Conservation (phyloP, 345 rosid species). For the Boechera stricta region DNA sequence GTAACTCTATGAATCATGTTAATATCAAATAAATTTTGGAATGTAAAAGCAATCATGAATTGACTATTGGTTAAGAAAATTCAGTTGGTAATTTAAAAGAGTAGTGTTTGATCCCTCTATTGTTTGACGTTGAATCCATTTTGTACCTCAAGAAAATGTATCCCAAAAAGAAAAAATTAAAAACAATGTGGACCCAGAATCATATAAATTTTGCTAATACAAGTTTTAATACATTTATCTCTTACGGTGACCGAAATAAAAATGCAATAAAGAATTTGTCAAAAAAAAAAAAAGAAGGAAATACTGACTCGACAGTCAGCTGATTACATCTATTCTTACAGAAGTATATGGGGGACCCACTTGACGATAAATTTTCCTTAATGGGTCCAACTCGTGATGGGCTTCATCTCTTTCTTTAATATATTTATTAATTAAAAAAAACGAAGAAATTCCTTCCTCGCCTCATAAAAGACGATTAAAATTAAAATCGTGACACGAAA, state of each 20-base stretch:
- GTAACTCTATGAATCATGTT: neutral
- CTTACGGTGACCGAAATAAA: neutral
- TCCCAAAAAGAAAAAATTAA: too few species aligned
- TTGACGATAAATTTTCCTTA: conserved; percentile 20
- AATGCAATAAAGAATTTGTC: neutral
- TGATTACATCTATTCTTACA: conserved; percentile 13
- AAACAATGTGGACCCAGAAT: neutral
- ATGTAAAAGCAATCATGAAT: too few species aligned
- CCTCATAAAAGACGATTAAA: conserved; percentile 6
- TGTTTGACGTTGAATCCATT: neutral
- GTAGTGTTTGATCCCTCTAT: too few species aligned
- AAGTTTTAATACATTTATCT: neutral
- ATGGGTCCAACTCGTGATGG: conserved; percentile 39
- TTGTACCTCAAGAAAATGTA: neutral
- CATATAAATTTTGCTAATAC: neutral
- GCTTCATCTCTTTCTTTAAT: conserved; percentile 22
- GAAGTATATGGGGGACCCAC: conserved; percentile 28
- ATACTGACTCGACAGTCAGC: conserved; percentile 6
- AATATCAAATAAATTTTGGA: neutral
- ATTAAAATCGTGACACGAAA: neutral
- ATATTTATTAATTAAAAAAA: neutral
- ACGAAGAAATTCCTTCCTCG: conserved; percentile 1
- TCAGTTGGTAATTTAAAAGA: too few species aligned
- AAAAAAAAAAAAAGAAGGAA: neutral
- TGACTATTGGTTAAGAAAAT: too few species aligned